Percentiles rank a stretch among this genome's conserved stretches.
These are phyloP conservation scores for Skeletonema costatum DNA, from an alignment of 108 stramenopile species.

Conservation along the genomic window DNA sequence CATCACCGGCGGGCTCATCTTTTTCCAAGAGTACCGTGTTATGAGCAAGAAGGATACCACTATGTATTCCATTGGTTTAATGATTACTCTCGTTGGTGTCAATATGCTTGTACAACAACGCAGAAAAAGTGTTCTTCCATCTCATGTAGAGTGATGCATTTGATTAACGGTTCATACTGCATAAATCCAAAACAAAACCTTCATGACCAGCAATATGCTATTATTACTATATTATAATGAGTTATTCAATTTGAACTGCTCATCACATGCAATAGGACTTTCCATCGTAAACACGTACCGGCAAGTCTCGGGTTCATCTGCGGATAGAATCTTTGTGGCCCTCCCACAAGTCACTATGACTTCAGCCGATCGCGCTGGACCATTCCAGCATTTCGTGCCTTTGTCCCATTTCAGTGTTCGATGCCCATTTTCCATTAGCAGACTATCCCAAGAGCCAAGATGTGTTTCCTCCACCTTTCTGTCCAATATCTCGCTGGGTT, in stretches of 20 bases:
- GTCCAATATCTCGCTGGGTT: conserved; percentile 61
- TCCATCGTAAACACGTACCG: conserved; percentile 81
- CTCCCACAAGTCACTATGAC: conserved; percentile 71
- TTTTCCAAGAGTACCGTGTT: conserved; percentile 52
- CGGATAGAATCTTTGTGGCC: conserved; percentile 67
- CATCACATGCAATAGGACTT: conserved; percentile 81
- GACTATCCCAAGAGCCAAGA: conserved; percentile 58
- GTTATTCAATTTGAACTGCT: conserved; percentile 48
- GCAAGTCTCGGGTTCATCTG: conserved; percentile 86
- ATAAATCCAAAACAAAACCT: not conserved
- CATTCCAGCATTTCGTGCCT: conserved; percentile 87
- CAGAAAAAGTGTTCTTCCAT: not conserved
- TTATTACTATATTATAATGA: conserved; percentile 7
- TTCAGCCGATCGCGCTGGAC: conserved; percentile 73
- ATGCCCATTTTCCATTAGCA: conserved; percentile 46
- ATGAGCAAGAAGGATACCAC: conserved; percentile 11
- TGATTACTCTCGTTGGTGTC: conserved; percentile 19
- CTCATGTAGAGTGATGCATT: not conserved
- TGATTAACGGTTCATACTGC: not conserved
- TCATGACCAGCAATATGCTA: too few species aligned
- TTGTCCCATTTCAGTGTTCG: conserved; percentile 61
- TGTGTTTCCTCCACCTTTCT: conserved; percentile 53
- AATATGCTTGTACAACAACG: conserved; percentile 16
- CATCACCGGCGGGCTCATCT: conserved; percentile 44
- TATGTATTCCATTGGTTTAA: conserved; percentile 11